phyloP scores from a whole-genome alignment of 176 grass and related monocot genomes.

The Alopecurus myosuroides region DNA sequence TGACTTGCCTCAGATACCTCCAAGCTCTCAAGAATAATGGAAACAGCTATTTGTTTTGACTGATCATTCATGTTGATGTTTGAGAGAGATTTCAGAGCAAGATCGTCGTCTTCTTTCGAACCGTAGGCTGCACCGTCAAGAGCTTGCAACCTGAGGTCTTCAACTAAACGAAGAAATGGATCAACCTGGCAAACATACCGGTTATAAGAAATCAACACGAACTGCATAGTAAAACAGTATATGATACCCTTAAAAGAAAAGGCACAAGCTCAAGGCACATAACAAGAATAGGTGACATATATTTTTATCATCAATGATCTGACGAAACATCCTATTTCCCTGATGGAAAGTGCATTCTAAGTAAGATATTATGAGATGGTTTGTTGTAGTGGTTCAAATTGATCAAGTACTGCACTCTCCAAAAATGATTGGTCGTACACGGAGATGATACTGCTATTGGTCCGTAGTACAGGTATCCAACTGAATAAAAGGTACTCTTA shows the following conservation, averaged over 20 bases:
- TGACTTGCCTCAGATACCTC: slow-evolving; percentile 58
- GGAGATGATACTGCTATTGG: neutral
- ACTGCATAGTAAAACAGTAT: slow-evolving; percentile 3
- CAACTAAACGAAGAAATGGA: slow-evolving; percentile 84
- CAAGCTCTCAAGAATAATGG: slow-evolving; percentile 62
- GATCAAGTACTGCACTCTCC: neutral
- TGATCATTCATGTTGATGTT: slow-evolving; percentile 54
- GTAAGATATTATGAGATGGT: neutral
- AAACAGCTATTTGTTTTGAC: slow-evolving; percentile 70
- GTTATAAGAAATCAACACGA: neutral
- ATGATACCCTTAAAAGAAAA: slow-evolving; percentile 15
- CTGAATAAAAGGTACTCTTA: neutral
- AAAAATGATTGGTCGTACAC: neutral
- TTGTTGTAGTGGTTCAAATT: neutral
- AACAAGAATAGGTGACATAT: slow-evolving; percentile 12
- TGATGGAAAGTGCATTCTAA: neutral
- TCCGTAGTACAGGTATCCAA: neutral
- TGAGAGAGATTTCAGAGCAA: slow-evolving; percentile 71
- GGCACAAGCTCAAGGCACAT: neutral
- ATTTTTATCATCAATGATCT: neutral
- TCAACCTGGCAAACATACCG: slow-evolving; percentile 54
- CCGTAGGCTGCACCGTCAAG: slow-evolving; percentile 52
- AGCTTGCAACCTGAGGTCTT: slow-evolving; percentile 75
- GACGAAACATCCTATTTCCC: neutral
- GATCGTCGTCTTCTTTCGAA: slow-evolving; percentile 68